phyloP scores from a whole-genome alignment of 108 stramenopile genomes.

The Conticribra weissflogii region DNA sequence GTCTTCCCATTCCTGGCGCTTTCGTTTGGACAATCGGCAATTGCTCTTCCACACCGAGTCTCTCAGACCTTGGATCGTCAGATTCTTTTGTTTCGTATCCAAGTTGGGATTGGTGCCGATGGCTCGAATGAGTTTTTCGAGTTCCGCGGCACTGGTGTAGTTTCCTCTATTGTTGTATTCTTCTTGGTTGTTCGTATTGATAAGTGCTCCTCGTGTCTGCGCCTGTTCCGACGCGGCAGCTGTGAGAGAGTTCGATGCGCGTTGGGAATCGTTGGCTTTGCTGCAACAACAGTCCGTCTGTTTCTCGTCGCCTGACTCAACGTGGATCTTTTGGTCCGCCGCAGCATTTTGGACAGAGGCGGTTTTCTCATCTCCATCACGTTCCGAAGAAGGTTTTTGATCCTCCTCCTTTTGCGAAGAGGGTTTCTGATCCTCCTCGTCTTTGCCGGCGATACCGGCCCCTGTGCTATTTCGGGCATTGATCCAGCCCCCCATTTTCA shows the following conservation, averaged over 20 bases:
- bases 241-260: too few species aligned
- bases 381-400: too few species aligned
- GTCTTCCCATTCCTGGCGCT: conserved; percentile 45
- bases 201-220: too few species aligned
- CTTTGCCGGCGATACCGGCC: background rate
- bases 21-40: conserved; percentile 52
- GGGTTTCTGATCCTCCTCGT: conserved; percentile 4
- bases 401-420: conserved; percentile 7
- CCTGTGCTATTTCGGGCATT: too few species aligned
- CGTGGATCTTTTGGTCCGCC: too few species aligned
- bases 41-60: conserved; percentile 87
- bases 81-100: conserved; percentile 69
- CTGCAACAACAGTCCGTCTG: too few species aligned
- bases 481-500: conserved; percentile 84
- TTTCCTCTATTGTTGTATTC: conserved; percentile 24
- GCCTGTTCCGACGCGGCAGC: conserved; percentile 2
- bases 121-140: conserved; percentile 85
- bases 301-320: too few species aligned
- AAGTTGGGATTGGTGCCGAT: conserved; percentile 79
- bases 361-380: too few species aligned
- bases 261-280: too few species aligned
- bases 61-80: conserved; percentile 85
- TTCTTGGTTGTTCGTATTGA: too few species aligned
- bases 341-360: too few species aligned
- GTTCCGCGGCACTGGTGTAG: conserved; percentile 72